These are phyloP conservation scores for Vinca minor DNA, from an alignment of 257 asterid species.

Conservation along the genomic window DNA sequence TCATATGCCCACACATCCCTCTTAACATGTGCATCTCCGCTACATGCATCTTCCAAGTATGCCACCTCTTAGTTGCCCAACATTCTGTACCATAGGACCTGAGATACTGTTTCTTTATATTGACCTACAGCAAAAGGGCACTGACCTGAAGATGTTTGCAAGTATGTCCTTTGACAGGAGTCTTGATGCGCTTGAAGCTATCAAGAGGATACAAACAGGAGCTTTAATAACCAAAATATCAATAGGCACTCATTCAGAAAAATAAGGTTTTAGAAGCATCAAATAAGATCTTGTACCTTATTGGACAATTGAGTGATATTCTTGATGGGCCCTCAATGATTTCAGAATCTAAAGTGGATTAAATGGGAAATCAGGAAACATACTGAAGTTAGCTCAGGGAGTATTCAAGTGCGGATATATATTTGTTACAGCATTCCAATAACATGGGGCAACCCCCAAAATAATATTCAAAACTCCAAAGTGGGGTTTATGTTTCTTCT, in stretches of 20 bases:
- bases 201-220: conserved; percentile 19
- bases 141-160: conserved; percentile 94
- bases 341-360: conserved; percentile 57
- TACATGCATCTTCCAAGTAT: no score
- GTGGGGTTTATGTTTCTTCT: background rate
- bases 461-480: background rate
- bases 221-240: background rate
- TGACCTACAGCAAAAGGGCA: conserved; percentile 8
- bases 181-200: conserved; percentile 70
- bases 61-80: no score
- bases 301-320: conserved; percentile 85
- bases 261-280: conserved; percentile 6
- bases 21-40: no score
- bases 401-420: no score
- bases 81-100: no score
- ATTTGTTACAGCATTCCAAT: no score
- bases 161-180: conserved; percentile 80
- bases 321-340: conserved; percentile 81
- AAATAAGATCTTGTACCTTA: conserved; percentile 47
- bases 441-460: no score
- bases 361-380: background rate
- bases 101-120: background rate
- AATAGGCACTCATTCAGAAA: background rate
- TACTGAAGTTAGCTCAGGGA: background rate
- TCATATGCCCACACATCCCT: no score